These are phyloP conservation scores for Olyra latifolia DNA, from an alignment of 176 grass and related monocot species.

Conservation along the genomic window DNA sequence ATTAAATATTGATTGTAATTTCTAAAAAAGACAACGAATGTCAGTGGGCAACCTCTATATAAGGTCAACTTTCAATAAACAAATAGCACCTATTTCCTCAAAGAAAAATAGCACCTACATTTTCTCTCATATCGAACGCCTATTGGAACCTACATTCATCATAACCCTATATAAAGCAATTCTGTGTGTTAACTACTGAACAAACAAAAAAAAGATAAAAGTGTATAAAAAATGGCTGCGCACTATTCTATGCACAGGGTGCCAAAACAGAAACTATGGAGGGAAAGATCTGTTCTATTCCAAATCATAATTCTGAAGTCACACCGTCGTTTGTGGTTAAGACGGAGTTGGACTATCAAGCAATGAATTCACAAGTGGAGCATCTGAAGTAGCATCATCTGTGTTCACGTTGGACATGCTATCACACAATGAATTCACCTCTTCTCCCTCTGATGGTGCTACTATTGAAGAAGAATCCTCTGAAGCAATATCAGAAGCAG, in stretches of 20 bases:
- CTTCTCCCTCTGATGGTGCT: conserved; percentile 58
- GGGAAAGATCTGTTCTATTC: background rate
- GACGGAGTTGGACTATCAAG: conserved; percentile 32
- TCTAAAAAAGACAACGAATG: background rate
- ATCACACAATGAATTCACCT: conserved; percentile 42
- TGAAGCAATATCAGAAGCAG: conserved; percentile 49
- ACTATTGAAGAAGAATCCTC: conserved; percentile 55
- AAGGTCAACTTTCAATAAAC: background rate
- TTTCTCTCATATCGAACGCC: background rate
- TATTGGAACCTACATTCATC: background rate
- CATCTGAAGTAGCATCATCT: conserved; percentile 48
- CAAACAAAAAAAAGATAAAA: no score
- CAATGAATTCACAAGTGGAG: conserved; percentile 23
- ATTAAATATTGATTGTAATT: background rate
- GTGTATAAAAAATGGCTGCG: background rate
- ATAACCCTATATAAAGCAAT: background rate
- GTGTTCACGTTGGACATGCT: conserved; percentile 39
- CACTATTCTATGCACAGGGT: background rate
- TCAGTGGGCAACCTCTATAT: background rate
- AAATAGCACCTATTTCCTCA: no score
- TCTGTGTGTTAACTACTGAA: background rate
- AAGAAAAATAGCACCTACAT: background rate
- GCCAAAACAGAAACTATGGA: background rate
- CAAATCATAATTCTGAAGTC: conserved; percentile 10
- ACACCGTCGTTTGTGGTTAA: conserved; percentile 36